Base-by-base conservation (phyloP, 2,329 filamentous ascomycete species). In the Pyricularia grisea region DNA sequence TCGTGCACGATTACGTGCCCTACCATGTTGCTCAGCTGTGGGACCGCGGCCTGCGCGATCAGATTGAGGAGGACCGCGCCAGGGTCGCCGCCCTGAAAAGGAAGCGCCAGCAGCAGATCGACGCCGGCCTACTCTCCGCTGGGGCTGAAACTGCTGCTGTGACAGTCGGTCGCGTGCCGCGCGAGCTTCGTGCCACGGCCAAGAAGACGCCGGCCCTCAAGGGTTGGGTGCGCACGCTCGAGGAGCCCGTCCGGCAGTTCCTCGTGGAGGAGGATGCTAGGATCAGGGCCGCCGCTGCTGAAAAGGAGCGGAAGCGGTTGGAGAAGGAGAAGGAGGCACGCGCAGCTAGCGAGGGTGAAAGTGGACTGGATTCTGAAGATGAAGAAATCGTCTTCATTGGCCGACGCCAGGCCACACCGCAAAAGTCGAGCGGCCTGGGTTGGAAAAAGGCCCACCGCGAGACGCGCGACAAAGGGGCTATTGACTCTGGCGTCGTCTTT, bases 361-460 rank as follows among this genome's bases (percentile, higher is more conserved):
- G 68, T 67, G n/a, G 55, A 1, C 50, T 67, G 28, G 69, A 66
- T 72, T 79, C 78, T 33, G 85, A 88, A 33, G 93, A 96, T 71
- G 93, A 97, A 71, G 93, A 97, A 80, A 93, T 97, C 72, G 93
- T 97, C 12, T 97, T 97, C 77, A 88, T 96, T 5, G 94, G 92
- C 1, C 82, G 90, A 88, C 77, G 87, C 79, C 78, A 92, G 82
- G 80, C 81, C 78, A 25, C 17, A 14, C 27, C 20, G 65, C 76
- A 71, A 73, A 68, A 68, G 31, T 9, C 23, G 71, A 27, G 73
- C 77, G 72, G 82, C 70, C 80, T 82, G 63, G 80, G 81, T 64
- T 84, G 83, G 75, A 85, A 84, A 76, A 81, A 79, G 74, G 83
- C 83, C 2, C 79, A 83, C 60, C 81, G 85, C 61, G 81, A 87